phyloP scores from a whole-genome alignment of 495 filamentous ascomycete genomes.

The Podospora anserina region DNA sequence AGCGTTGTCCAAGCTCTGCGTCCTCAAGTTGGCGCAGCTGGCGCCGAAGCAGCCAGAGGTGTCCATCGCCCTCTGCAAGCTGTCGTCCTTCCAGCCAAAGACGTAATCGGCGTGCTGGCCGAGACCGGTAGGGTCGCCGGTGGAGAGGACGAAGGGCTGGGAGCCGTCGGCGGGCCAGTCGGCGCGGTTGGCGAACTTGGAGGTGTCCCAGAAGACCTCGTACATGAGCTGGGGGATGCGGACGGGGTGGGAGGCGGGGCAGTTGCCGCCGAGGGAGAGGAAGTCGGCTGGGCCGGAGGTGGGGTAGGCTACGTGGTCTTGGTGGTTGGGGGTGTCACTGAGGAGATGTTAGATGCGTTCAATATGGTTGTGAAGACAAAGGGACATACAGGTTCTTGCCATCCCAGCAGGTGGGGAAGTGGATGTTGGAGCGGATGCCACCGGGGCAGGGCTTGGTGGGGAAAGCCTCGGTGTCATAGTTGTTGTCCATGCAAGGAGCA shows the following conservation, averaged over 20 bases:
- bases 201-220: constrained; percentile 53
- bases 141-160: constrained; percentile 49
- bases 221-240: constrained; percentile 51
- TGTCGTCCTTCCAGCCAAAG: constrained; percentile 49
- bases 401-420: constrained; percentile 56
- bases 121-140: constrained; percentile 43
- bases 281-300: constrained; percentile 46
- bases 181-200: constrained; percentile 43
- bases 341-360: too few relatives aligned
- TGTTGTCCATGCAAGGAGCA: constrained; percentile 44
- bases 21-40: constrained; percentile 35
- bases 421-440: constrained; percentile 52
- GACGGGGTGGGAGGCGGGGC: constrained; percentile 48
- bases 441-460: constrained; percentile 42
- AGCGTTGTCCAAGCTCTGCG: constrained; percentile 36
- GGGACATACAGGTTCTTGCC: constrained; percentile 42
- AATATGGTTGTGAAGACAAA: too few relatives aligned
- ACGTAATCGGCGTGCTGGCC: constrained; percentile 53
- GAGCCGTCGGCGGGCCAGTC: constrained; percentile 46
- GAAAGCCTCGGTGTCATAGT: constrained; percentile 40
- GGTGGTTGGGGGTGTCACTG: constrained; percentile 50
- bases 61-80: constrained; percentile 50
- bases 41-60: constrained; percentile 44
- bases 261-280: constrained; percentile 41
- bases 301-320: constrained; percentile 50